These are phyloP conservation scores for Ophiosphaerella korrae DNA, from an alignment of 2,329 filamentous ascomycete species.

Conservation along the genomic window DNA sequence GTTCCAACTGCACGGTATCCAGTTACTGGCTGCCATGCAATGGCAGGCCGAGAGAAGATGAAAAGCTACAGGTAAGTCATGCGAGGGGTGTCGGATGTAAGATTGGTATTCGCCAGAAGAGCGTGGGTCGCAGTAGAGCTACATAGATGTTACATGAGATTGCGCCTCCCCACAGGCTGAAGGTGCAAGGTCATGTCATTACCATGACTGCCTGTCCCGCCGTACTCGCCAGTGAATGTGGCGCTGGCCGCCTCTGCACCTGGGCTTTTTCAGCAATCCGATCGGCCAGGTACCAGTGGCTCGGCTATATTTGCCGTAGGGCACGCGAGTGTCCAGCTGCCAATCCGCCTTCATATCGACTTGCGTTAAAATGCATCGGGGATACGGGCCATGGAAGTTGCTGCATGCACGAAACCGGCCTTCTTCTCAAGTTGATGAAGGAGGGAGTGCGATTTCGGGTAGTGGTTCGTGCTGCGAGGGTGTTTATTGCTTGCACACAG, in stretches of 20 bases:
- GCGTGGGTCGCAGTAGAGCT: constrained; percentile 5
- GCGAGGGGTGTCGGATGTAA: constrained; percentile 17
- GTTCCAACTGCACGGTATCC: no score
- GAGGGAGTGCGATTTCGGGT: constrained; percentile 7
- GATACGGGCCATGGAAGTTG: constrained; percentile 27
- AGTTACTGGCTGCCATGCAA: no score
- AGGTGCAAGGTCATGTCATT: constrained; percentile 12
- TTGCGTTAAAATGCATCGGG: constrained; percentile 34
- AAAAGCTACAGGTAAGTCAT: constrained; percentile 10
- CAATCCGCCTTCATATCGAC: constrained; percentile 23
- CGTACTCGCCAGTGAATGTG: constrained; percentile 16
- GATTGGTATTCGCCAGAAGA: constrained; percentile 9
- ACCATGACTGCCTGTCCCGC: constrained; percentile 18
- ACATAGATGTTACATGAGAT: constrained; percentile 17
- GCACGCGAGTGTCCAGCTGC: constrained; percentile 25
- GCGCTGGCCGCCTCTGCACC: constrained; percentile 25
- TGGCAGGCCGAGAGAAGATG: no score
- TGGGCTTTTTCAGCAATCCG: constrained; percentile 23
- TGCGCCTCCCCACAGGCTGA: constrained; percentile 11
- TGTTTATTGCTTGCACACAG: constrained; percentile 5
- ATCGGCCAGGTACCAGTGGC: constrained; percentile 32
- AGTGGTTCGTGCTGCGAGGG: neutral
- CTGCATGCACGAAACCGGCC: constrained; percentile 25
- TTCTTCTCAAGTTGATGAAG: constrained; percentile 10
- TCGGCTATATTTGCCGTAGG: constrained; percentile 15